These are phyloP conservation scores for Penicillium oxalicum DNA, from an alignment of 2,329 filamentous ascomycete genomes.

Conservation along the genomic window DNA sequence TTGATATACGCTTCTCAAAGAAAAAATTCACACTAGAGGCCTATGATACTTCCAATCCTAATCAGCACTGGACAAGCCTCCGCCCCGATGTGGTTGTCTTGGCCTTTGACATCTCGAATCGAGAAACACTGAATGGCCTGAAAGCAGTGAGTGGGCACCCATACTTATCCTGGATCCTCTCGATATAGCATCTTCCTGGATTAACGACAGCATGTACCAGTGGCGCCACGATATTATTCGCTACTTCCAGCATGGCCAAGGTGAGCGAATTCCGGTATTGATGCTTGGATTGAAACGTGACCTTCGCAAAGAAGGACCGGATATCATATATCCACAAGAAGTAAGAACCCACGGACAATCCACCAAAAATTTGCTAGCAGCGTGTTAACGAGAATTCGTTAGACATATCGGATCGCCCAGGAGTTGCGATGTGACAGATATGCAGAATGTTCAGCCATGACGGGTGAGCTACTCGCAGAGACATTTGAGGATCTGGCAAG, in stretches of 20 bases:
- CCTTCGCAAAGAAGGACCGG: slow-evolving; percentile 43
- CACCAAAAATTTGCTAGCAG: no score
- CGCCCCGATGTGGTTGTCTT: slow-evolving; percentile 52
- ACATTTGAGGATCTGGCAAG: slow-evolving; percentile 56
- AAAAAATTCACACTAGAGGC: slow-evolving; percentile 51
- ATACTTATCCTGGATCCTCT: background rate
- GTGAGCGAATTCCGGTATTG: slow-evolving; percentile 50
- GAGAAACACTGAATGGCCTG: slow-evolving; percentile 45
- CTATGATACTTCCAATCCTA: slow-evolving; percentile 52
- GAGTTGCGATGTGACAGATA: slow-evolving; percentile 57
- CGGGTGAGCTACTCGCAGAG: slow-evolving; percentile 54
- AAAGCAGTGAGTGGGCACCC: slow-evolving; percentile 27
- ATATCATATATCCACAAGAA: slow-evolving; percentile 40
- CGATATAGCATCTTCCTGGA: no score
- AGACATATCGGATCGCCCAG: slow-evolving; percentile 54
- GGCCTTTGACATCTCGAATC: slow-evolving; percentile 54
- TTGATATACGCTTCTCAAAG: slow-evolving; percentile 53
- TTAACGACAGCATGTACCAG: slow-evolving; percentile 13
- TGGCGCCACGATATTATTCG: slow-evolving; percentile 41
- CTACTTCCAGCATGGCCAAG: slow-evolving; percentile 46
- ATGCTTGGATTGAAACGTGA: slow-evolving; percentile 56
- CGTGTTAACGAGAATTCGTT: slow-evolving; percentile 12
- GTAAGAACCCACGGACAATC: slow-evolving; percentile 21
- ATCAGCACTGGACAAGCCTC: slow-evolving; percentile 51
- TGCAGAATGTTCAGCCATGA: slow-evolving; percentile 57